These are phyloP conservation scores for Akebia trifoliata DNA, from an alignment of 164 flowering plant genomes.

Conservation along the genomic window DNA sequence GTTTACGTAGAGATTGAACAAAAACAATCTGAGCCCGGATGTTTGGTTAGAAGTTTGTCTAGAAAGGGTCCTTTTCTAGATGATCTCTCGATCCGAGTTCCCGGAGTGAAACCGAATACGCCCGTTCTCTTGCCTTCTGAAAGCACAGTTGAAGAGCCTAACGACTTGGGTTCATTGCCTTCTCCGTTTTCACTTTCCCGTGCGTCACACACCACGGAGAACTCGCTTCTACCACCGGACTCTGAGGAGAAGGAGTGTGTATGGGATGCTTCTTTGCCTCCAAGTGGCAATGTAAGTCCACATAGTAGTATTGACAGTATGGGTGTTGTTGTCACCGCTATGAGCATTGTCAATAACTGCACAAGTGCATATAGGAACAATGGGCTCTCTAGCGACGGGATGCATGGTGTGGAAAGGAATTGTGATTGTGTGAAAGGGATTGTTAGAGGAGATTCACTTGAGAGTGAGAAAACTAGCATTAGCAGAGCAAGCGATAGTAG, in stretches of 20 bases:
- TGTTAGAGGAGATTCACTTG: slow-evolving; percentile 77
- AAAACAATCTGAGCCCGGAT: slow-evolving; percentile 47
- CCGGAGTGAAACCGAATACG: slow-evolving; percentile 38
- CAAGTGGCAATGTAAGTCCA: slow-evolving; percentile 91
- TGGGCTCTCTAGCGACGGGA: slow-evolving; percentile 64
- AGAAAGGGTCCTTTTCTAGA: slow-evolving; percentile 63
- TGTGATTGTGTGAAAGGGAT: slow-evolving; percentile 65
- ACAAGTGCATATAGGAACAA: slow-evolving; percentile 72
- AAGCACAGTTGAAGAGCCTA: slow-evolving; percentile 59
- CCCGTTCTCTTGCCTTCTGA: slow-evolving; percentile 44
- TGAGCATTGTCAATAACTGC: slow-evolving; percentile 81
- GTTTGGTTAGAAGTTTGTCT: slow-evolving; percentile 69
- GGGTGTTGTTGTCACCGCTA: slow-evolving; percentile 70
- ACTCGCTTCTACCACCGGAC: slow-evolving; percentile 37
- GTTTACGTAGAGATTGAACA: slow-evolving; percentile 59
- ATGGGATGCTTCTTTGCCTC: slow-evolving; percentile 96
- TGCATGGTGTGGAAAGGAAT: slow-evolving; percentile 66
- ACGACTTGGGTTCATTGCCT: slow-evolving; percentile 34
- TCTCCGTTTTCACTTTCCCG: slow-evolving; percentile 50
- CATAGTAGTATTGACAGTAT: slow-evolving; percentile 73
- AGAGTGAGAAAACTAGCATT: slow-evolving; percentile 76
- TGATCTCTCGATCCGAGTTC: slow-evolving; percentile 45
- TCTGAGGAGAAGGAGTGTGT: slow-evolving; percentile 83
- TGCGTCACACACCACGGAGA: slow-evolving; percentile 58
- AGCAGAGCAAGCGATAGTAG: slow-evolving; percentile 94